A percentile compares a stretch with the other conserved stretches of the same genome.
phyloP scores from a whole-genome alignment of 2,329 filamentous ascomycete genomes.

The Aspergillus candidus region DNA sequence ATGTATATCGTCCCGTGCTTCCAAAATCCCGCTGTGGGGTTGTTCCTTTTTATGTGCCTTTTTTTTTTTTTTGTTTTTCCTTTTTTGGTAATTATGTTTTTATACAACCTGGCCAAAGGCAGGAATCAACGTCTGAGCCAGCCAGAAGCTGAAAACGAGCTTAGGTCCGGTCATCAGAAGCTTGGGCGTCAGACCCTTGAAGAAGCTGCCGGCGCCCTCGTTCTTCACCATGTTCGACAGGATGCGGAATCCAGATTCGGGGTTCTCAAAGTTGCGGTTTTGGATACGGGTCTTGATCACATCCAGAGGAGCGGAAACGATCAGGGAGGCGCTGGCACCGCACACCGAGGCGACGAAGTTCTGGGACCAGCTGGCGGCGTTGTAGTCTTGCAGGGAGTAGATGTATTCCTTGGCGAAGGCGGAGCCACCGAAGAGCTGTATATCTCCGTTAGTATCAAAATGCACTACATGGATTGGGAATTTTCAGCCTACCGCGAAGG shows the following conservation, averaged over 20 bases:
- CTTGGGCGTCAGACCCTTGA: conserved; percentile 97
- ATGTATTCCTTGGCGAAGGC: conserved; percentile 97
- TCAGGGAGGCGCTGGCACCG: conserved; percentile 86
- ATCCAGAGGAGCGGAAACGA: conserved; percentile 93
- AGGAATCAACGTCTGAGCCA: conserved; percentile 95
- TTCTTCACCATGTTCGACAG: conserved; percentile 87
- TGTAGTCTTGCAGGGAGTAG: conserved; percentile 87
- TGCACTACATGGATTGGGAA: conserved; percentile 11
- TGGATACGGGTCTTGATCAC: conserved; percentile 98
- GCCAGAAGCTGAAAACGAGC: conserved; percentile 99
- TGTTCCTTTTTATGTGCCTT: conserved; percentile 6
- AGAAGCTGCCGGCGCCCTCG: conserved; percentile 81
- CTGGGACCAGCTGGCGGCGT: conserved; percentile 86
- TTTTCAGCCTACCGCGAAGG: conserved; percentile 72
- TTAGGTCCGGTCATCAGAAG: conserved; percentile 98
- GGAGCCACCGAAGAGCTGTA: conserved; percentile 87
- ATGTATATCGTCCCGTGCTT: too few species aligned
- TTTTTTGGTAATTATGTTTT: conserved; percentile 6
- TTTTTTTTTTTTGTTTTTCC: not conserved
- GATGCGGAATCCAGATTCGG: conserved; percentile 88
- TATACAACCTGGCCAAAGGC: conserved; percentile 70
- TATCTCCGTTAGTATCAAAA: conserved; percentile 8
- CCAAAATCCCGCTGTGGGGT: not conserved
- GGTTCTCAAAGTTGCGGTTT: conserved; percentile 98
- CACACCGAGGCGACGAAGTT: conserved; percentile 97